phyloP scores from a whole-genome alignment of 768 basidiomycete genomes.

The Tulasnella sp. region DNA sequence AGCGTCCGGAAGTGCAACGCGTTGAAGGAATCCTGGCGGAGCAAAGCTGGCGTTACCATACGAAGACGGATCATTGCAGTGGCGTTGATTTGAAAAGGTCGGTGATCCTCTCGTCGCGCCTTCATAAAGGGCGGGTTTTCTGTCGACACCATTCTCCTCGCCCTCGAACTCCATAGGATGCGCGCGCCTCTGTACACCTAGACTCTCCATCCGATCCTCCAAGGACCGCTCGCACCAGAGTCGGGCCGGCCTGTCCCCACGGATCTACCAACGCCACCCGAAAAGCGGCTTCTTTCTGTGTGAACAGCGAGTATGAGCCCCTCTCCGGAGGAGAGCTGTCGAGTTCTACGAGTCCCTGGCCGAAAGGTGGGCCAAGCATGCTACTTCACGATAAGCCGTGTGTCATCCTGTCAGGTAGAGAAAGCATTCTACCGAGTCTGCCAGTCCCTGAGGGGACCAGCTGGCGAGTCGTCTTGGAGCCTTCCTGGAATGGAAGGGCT shows the following conservation, averaged over 20 bases:
- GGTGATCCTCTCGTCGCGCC: not conserved
- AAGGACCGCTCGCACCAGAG: not conserved
- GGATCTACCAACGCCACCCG: not conserved
- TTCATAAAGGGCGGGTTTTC: not conserved
- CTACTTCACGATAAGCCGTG: not conserved
- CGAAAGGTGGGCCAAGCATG: not conserved
- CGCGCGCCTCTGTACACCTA: not conserved
- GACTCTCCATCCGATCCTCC: not conserved
- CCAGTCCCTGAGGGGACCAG: not conserved
- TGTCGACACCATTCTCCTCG: not conserved
- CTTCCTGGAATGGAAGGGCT: not conserved
- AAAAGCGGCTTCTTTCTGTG: not conserved
- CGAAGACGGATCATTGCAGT: not conserved
- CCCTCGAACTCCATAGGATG: not conserved
- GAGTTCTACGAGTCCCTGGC: not conserved
- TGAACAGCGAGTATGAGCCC: not conserved
- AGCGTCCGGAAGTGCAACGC: not conserved
- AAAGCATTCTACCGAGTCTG: not conserved
- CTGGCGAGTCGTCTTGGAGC: not conserved
- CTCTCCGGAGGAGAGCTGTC: not conserved
- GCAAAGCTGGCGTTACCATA: not conserved
- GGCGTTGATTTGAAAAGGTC: not conserved
- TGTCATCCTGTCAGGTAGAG: not conserved
- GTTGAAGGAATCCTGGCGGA: not conserved
- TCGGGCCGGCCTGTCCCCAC: not conserved